Evolutionary conservation across 2,329 filamentous ascomycete genomes (phyloP).

Genomic region (Penicillium brasilianum): DNA sequence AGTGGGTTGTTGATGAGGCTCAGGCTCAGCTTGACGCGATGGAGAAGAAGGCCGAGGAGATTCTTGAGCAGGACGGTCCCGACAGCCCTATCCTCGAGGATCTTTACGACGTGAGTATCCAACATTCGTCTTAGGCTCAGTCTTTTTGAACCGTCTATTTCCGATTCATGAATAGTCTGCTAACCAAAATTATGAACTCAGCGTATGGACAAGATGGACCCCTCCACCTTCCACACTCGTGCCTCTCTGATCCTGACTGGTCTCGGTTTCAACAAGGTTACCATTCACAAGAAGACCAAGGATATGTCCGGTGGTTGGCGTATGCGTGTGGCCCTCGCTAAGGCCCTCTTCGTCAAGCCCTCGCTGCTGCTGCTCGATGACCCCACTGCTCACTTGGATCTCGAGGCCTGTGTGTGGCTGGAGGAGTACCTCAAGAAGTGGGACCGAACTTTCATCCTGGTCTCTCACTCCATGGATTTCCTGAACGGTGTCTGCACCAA

Average conservation of each 20-base stretch:
- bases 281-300: conserved; percentile 99
- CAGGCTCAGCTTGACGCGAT: conserved; percentile 90
- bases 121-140: neutral
- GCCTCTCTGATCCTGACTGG: conserved; percentile 96
- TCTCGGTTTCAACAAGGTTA: conserved; percentile 98
- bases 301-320: conserved; percentile 99
- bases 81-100: conserved; percentile 90
- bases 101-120: conserved; percentile 80
- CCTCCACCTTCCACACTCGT: conserved; percentile 93
- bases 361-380: conserved; percentile 95
- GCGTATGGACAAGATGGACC: conserved; percentile 99
- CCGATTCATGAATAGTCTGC: neutral
- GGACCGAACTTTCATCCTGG: conserved; percentile 94
- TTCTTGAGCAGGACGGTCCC: conserved; percentile 89
- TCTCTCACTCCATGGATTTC: conserved; percentile 99
- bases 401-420: conserved; percentile 99
- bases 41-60: conserved; percentile 84
- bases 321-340: conserved; percentile 97
- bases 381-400: conserved; percentile 97
- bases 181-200: conserved; percentile 48
- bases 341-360: conserved; percentile 98
- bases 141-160: neutral
- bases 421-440: conserved; percentile 99
- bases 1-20: conserved; percentile 96
- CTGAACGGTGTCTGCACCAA: conserved; percentile 96